Conservation (phyloP, 83 land plant species). For the Isoetes engelmannii region DNA sequence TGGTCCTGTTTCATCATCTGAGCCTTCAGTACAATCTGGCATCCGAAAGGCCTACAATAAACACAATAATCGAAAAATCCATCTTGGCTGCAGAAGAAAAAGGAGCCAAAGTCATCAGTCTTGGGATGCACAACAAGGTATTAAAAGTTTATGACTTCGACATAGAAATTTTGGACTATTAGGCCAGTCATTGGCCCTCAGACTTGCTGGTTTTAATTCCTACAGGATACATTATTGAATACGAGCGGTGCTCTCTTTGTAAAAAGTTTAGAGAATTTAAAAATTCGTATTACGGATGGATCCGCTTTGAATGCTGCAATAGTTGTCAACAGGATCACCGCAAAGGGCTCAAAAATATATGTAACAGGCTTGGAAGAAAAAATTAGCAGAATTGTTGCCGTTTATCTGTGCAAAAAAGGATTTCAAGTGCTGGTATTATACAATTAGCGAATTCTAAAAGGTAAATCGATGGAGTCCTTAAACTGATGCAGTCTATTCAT, state of each 20-base stretch:
- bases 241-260: constrained; percentile 25
- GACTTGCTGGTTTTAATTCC: background rate
- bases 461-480: background rate
- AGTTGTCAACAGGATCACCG: background rate
- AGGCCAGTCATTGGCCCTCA: background rate
- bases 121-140: constrained; percentile 63
- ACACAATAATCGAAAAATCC: constrained; percentile 45
- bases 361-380: background rate
- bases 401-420: background rate
- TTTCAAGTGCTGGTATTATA: background rate
- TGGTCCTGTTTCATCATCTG: background rate
- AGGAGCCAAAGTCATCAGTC: constrained; percentile 46
- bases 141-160: background rate
- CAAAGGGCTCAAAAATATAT: background rate
- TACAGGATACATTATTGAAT: constrained; percentile 1
- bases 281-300: constrained; percentile 45
- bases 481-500: constrained; percentile 5
- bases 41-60: constrained; percentile 34
- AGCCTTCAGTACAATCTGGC: constrained; percentile 31
- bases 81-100: constrained; percentile 44
- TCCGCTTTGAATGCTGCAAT: constrained; percentile 42
- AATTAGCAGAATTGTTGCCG: background rate
- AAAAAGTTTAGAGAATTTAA: constrained; percentile 31
- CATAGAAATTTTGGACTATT: background rate
- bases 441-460: background rate